Conservation (phyloP, 192 early-diverging fungal genomes). For the Coemansia sp. region DNA sequence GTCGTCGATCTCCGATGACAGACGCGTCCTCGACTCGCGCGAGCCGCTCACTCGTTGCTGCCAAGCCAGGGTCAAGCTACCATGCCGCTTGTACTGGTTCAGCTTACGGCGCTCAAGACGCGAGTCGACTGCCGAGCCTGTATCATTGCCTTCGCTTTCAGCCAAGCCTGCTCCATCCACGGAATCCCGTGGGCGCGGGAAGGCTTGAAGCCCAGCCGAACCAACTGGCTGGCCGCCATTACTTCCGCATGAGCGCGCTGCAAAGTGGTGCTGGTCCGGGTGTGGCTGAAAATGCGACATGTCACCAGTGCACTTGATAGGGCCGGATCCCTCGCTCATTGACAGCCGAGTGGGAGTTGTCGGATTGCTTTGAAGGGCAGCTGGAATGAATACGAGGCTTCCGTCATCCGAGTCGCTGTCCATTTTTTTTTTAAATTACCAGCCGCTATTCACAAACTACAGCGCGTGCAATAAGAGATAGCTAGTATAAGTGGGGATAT, state of each 20-base stretch:
- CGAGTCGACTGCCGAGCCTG: slow-evolving; percentile 11
- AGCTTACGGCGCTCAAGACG: slow-evolving; percentile 35
- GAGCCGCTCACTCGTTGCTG: slow-evolving; percentile 24
- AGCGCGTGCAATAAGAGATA: no score
- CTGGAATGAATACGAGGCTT: slow-evolving; percentile 24
- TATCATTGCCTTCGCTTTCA: neutral
- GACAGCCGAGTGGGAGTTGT: slow-evolving; percentile 34
- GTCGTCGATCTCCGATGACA: slow-evolving; percentile 18
- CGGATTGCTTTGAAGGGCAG: slow-evolving; percentile 45
- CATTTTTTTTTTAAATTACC: neutral
- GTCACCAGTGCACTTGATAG: neutral
- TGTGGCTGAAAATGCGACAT: slow-evolving; percentile 7
- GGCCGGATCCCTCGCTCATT: slow-evolving; percentile 8
- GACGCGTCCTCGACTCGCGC: slow-evolving; percentile 10
- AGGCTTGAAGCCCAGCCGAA: slow-evolving; percentile 11
- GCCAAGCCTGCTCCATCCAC: slow-evolving; percentile 7
- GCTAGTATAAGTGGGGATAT: no score
- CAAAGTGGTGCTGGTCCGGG: neutral
- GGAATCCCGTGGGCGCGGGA: slow-evolving; percentile 37
- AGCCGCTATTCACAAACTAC: no score
- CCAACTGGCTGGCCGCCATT: neutral
- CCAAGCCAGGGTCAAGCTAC: slow-evolving; percentile 47
- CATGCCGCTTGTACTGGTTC: slow-evolving; percentile 55
- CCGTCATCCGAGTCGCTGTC: slow-evolving; percentile 6
- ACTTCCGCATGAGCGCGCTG: no score